A percentile compares a stretch with the other conserved stretches of the same genome.
phyloP scores from a whole-genome alignment of 352 stramenopile species.

The Globisporangium middletonii region DNA sequence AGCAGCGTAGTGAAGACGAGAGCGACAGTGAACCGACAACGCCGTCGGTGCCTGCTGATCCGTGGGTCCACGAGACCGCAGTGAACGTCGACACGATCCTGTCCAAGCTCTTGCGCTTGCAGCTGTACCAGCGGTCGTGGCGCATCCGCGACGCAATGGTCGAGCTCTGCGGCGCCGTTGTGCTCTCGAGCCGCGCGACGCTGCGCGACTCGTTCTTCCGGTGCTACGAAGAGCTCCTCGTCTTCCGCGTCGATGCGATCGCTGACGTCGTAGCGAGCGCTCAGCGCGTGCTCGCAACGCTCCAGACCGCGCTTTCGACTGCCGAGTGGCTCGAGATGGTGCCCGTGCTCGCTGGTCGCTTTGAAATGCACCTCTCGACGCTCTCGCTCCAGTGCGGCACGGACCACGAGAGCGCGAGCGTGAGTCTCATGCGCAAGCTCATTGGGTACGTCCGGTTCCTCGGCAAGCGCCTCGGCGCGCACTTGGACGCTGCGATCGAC shows the following conservation, averaged over 20 bases:
- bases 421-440: constrained; percentile 59
- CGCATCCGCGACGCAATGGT: constrained; percentile 52
- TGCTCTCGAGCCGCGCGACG: constrained; percentile 38
- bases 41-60: constrained; percentile 11
- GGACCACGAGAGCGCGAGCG: constrained; percentile 51
- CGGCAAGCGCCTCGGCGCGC: constrained; percentile 23
- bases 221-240: constrained; percentile 75
- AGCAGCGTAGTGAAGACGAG: not conserved
- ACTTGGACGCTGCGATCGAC: constrained; percentile 47
- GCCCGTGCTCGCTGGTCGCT: constrained; percentile 52
- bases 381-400: constrained; percentile 56
- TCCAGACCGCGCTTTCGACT: constrained; percentile 23
- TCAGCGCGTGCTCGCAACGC: constrained; percentile 9
- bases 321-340: constrained; percentile 58
- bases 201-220: constrained; percentile 62
- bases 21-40: not conserved
- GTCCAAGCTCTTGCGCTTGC: constrained; percentile 46
- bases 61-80: constrained; percentile 47
- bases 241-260: constrained; percentile 54
- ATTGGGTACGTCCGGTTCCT: constrained; percentile 65
- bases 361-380: constrained; percentile 65
- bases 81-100: constrained; percentile 66
- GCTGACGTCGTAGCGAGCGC: constrained; percentile 15
- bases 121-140: constrained; percentile 38
- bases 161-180: constrained; percentile 50